These are phyloP conservation scores for Phyllosticta capitalensis DNA, from an alignment of 2,329 filamentous ascomycete genomes.

Conservation along the genomic window DNA sequence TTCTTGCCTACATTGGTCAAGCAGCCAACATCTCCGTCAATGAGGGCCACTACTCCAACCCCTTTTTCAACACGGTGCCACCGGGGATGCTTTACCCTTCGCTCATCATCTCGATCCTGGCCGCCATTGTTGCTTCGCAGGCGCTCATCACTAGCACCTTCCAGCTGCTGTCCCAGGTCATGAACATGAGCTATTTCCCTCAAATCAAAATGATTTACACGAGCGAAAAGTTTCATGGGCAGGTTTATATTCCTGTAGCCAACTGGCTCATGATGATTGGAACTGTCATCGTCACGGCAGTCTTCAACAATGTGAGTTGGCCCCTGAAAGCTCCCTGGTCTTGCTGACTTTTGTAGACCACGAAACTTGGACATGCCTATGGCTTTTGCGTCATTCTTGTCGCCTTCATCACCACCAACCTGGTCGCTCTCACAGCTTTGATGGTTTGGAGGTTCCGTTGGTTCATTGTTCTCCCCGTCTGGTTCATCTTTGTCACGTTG, in stretches of 20 bases:
- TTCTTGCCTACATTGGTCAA: slow-evolving; percentile 62
- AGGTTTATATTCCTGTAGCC: slow-evolving; percentile 65
- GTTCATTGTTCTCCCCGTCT: slow-evolving; percentile 51
- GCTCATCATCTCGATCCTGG: slow-evolving; percentile 58
- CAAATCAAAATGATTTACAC: slow-evolving; percentile 67
- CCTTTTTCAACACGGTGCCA: slow-evolving; percentile 63
- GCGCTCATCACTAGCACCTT: slow-evolving; percentile 71
- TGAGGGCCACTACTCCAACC: slow-evolving; percentile 56
- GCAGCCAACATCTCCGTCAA: slow-evolving; percentile 59
- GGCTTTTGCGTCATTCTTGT: slow-evolving; percentile 70
- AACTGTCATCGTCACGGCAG: slow-evolving; percentile 61
- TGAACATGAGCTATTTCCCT: slow-evolving; percentile 65
- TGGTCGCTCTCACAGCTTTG: slow-evolving; percentile 62
- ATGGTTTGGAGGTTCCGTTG: slow-evolving; percentile 60
- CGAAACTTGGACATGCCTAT: slow-evolving; percentile 15
- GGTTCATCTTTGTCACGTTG: slow-evolving; percentile 54
- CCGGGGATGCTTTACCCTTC: slow-evolving; percentile 59
- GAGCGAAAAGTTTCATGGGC: slow-evolving; percentile 59
- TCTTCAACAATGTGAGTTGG: slow-evolving; percentile 56
- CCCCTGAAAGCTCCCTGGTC: background rate
- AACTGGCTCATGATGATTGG: slow-evolving; percentile 73
- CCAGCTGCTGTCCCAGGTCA: slow-evolving; percentile 56
- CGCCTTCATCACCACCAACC: slow-evolving; percentile 66
- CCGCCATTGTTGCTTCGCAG: slow-evolving; percentile 67
- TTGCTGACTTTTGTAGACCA: slow-evolving; percentile 7